Evolutionary conservation across 352 stramenopile species (phyloP), one percentile per base, ranked within the genome.

Genomic region (Pseudoperonospora humuli): DNA sequence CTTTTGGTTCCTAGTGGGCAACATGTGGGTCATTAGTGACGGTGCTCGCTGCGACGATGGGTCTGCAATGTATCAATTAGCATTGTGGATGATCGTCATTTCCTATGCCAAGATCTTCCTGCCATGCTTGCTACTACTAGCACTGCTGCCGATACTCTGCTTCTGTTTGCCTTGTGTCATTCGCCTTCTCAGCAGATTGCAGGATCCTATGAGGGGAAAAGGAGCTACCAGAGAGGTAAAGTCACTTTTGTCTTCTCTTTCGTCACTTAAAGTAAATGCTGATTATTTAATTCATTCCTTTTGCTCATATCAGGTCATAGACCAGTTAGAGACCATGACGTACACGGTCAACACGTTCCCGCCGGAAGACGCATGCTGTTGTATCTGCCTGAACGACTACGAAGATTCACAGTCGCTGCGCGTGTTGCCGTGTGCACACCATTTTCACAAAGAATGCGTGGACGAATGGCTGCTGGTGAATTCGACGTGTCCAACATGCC

Each of bases 371-470:
- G 77, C 74, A 26, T 94, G 76, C 54, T 97, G 89, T 70, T 89
- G 85, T 55, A 95, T 96, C 52, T 96, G 86, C 39, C 50, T 96
- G 15, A 93, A 88, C 49, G 70, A 96, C 31, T 96, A 96, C 57
- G 77, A 87, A 29, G 9, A 47, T 0, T 66, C 83, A 15, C 93
- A 99, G 62, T 62, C 86, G 9, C 67, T 98, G 21, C 79, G 93
- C 28, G 73, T 98, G 24, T 63, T 99, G 44, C 92, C 93, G 8
- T 99, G 96, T 57, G 52, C 80, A n/a, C 96, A 99, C 62, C 82
- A 95, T 52, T 98, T 98, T 62, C 82, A 93, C 56, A 85, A 86
- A 53, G 80, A 92, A n/a, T 95, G 83, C 41, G 77, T 93, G 23
- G 83, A 95, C 61, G 80, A 91, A 57, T 95, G 83, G 83, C 67